Conservation (phyloP, 2,329 filamentous ascomycete genomes). For the Xylaria sp. region DNA sequence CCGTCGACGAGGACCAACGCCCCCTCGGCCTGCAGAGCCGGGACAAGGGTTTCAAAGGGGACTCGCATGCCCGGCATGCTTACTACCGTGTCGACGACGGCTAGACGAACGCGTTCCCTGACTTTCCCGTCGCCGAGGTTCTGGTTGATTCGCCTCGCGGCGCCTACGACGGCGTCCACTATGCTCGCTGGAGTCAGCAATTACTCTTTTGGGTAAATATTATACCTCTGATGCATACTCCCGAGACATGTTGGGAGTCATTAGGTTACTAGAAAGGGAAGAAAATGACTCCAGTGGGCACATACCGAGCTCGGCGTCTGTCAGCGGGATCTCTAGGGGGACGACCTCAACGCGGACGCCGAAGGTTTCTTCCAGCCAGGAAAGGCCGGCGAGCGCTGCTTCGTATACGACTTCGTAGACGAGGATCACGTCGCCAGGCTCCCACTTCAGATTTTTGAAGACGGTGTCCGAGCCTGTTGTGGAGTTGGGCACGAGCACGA, state of each 20-base stretch:
- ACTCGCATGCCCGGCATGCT: conserved; percentile 71
- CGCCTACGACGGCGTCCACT: conserved; percentile 60
- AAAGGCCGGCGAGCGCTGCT: conserved; percentile 66
- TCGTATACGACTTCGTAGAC: conserved; percentile 73
- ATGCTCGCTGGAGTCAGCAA: too few species aligned
- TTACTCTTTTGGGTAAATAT: too few species aligned
- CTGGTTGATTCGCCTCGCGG: conserved; percentile 50
- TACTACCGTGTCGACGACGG: conserved; percentile 73
- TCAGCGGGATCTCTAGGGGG: conserved; percentile 61
- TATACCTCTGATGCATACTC: too few species aligned
- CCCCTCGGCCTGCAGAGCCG: conserved; percentile 63
- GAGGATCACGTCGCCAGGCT: conserved; percentile 66
- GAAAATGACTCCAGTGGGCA: too few species aligned
- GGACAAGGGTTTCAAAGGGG: conserved; percentile 67
- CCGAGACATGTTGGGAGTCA: too few species aligned
- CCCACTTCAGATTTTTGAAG: conserved; percentile 67
- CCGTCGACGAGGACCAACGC: conserved; percentile 71
- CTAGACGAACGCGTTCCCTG: conserved; percentile 61
- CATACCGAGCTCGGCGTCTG: conserved; percentile 65
- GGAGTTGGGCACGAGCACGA: conserved; percentile 72
- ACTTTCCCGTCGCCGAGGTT: not conserved
- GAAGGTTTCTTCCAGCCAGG: conserved; percentile 67
- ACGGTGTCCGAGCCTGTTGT: conserved; percentile 72
- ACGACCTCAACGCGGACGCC: conserved; percentile 55
- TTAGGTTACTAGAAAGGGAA: too few species aligned